A percentile compares a stretch with the other conserved stretches of the same genome.
These are phyloP conservation scores for Aspergillus sclerotiicarbonarius DNA, from an alignment of 495 filamentous ascomycete genomes.

Conservation along the genomic window DNA sequence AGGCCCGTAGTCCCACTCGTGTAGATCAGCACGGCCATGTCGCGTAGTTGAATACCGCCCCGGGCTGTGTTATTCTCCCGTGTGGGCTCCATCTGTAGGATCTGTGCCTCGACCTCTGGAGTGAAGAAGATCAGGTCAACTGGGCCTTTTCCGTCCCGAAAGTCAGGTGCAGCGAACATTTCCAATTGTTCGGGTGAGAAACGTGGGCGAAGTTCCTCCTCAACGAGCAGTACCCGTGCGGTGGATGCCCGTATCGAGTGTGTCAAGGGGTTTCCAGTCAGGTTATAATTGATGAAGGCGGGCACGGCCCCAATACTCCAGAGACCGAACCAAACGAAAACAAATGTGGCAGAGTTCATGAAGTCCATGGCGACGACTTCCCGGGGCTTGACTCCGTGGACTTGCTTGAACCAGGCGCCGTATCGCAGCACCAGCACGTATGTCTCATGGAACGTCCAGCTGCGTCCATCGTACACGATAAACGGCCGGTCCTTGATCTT, in stretches of 20 bases:
- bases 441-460: constrained; percentile 78
- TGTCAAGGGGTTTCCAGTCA: constrained; percentile 68
- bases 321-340: constrained; percentile 81
- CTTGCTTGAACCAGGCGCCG: constrained; percentile 75
- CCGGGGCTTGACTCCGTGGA: constrained; percentile 63
- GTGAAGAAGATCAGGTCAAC: constrained; percentile 64
- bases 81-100: constrained; percentile 52
- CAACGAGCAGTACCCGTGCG: constrained; percentile 69
- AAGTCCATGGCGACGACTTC: constrained; percentile 90
- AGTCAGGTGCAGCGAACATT: constrained; percentile 40
- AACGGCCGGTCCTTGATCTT: constrained; percentile 57
- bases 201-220: constrained; percentile 59
- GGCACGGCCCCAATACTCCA: constrained; percentile 88
- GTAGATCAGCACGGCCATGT: constrained; percentile 76
- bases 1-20: constrained; percentile 89
- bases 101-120: constrained; percentile 60
- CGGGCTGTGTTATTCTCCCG: constrained; percentile 64
- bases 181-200: constrained; percentile 48
- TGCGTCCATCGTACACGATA: constrained; percentile 70
- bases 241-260: constrained; percentile 77
- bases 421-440: constrained; percentile 76
- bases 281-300: constrained; percentile 95
- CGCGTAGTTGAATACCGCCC: constrained; percentile 44
- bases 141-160: constrained; percentile 46
- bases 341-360: constrained; percentile 77